phyloP scores from a whole-genome alignment of 768 basidiomycete species.

The Clathrus columnatus region DNA sequence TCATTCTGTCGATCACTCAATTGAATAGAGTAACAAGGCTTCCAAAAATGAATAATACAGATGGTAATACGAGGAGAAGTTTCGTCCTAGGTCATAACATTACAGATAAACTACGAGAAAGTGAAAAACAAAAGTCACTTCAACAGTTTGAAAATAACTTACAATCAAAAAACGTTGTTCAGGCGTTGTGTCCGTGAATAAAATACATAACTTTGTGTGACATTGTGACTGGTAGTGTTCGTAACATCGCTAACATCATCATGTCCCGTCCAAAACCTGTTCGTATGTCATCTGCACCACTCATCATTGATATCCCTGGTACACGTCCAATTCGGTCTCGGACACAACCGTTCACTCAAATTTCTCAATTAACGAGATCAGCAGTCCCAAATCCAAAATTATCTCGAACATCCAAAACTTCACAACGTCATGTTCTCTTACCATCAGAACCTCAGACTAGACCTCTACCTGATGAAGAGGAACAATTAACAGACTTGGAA shows the following conservation, averaged over 20 bases:
- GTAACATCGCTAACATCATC: too few relatives aligned
- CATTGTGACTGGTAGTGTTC: too few relatives aligned
- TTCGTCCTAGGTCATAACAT: not conserved
- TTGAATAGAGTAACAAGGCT: too few relatives aligned
- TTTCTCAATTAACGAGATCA: not conserved
- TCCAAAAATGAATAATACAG: too few relatives aligned
- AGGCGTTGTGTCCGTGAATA: not conserved
- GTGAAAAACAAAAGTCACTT: not conserved
- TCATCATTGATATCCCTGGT: conserved; percentile 1
- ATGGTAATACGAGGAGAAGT: not conserved
- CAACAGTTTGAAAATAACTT: too few relatives aligned
- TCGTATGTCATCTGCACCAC: not conserved
- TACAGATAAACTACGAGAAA: not conserved
- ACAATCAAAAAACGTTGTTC: not conserved
- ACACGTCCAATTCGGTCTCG: not conserved
- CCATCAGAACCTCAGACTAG: conserved; percentile 87
- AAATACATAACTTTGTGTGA: not conserved
- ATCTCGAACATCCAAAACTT: conserved; percentile 76
- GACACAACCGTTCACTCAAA: not conserved
- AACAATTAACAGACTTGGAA: conserved; percentile 29
- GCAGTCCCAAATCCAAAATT: conserved; percentile 5
- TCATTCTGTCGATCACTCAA: not conserved
- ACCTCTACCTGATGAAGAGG: conserved; percentile 39
- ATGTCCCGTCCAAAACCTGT: conserved; percentile 6
- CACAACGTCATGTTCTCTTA: conserved; percentile 82